Percentiles rank a stretch among this genome's conserved stretches.
These are phyloP conservation scores for Podospora bellae-mahoneyi DNA, from an alignment of 495 filamentous ascomycete species.

Conservation along the genomic window DNA sequence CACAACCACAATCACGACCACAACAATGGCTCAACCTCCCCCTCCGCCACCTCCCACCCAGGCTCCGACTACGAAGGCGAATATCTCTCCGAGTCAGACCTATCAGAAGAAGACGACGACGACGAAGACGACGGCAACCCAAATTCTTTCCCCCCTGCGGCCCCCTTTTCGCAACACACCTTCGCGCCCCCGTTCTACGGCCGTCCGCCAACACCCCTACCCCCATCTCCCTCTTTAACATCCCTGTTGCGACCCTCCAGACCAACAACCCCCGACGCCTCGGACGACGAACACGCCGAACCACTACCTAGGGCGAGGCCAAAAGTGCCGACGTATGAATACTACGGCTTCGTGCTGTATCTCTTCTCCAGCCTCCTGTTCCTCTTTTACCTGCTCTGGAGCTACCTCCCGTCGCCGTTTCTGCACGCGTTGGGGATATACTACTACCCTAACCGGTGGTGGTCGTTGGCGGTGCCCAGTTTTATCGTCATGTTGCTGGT, in stretches of 20 bases:
- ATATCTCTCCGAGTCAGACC: not conserved
- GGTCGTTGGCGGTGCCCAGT: conserved; percentile 85
- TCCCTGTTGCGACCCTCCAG: conserved; percentile 88
- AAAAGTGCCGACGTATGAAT: conserved; percentile 95
- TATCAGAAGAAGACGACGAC: conserved; percentile 13
- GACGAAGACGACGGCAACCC: conserved; percentile 21
- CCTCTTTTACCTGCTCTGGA: conserved; percentile 89
- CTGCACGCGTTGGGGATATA: conserved; percentile 89
- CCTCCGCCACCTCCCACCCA: conserved; percentile 16
- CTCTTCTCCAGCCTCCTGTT: conserved; percentile 77
- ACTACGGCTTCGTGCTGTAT: conserved; percentile 97
- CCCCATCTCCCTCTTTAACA: conserved; percentile 91
- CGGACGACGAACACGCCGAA: conserved; percentile 72
- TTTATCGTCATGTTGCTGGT: conserved; percentile 85
- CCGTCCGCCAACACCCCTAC: conserved; percentile 80
- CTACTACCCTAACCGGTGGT: conserved; percentile 98
- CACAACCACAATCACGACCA: conserved; percentile 13
- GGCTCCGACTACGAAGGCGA: conserved; percentile 21
- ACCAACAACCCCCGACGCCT: conserved; percentile 86
- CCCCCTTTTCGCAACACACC: conserved; percentile 49
- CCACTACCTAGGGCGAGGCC: conserved; percentile 84
- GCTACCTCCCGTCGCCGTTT: conserved; percentile 86
- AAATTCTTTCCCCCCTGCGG: conserved; percentile 32
- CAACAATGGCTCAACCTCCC: conserved; percentile 5
- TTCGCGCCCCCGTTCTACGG: conserved; percentile 90